Evolutionary conservation across 768 basidiomycete species (phyloP), one percentile per base, ranked within the genome.

Genomic region (Boletus fagicola): DNA sequence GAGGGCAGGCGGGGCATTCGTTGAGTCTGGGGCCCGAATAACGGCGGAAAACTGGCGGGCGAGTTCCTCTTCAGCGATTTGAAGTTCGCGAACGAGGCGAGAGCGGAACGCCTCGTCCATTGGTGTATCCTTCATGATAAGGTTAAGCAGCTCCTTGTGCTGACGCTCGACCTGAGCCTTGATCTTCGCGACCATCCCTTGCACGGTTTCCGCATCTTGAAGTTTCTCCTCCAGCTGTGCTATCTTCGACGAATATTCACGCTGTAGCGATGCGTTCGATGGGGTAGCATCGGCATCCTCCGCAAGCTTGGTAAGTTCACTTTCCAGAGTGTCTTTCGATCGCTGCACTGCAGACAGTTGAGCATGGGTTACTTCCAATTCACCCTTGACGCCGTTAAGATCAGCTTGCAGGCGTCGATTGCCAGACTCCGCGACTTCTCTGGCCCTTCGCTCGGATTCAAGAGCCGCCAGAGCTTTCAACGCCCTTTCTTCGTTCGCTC

Each of bases 141-240:
- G 75, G n/a, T 81, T 76, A 5, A 87, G 83, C 42, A 90, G 80
- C 59, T 90, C 88, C n/a, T 80, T 80, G 65, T 88, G 87, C 53
- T 89, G 87, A 16, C 78, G 80, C 62, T 84, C 83, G 31, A 89
- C 79, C 46, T 79, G 83, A 38, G 83, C 82, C 62, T 78, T 82
- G 62, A 88, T 84, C 60, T 78, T 79, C 3, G 79, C 70, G 3
- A 80, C 80, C 28, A 80, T 81, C 4, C 74, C 65, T 51, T 79
- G 77, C 0, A 80, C 75, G 15, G 77, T 71, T 54, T 85, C 81
- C 2, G 81, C 76, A 36, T 87, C 83, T 42, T 82, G 78, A 5
- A 89, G 71, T 57, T 84, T 82, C 30, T 74, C 74, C 66, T 91
- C 85, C 4, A 91, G 75, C 48, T 86, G 80, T 1, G 80, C 68